These are phyloP conservation scores for Clausena lansium DNA, from an alignment of 345 rosid species.

Conservation along the genomic window DNA sequence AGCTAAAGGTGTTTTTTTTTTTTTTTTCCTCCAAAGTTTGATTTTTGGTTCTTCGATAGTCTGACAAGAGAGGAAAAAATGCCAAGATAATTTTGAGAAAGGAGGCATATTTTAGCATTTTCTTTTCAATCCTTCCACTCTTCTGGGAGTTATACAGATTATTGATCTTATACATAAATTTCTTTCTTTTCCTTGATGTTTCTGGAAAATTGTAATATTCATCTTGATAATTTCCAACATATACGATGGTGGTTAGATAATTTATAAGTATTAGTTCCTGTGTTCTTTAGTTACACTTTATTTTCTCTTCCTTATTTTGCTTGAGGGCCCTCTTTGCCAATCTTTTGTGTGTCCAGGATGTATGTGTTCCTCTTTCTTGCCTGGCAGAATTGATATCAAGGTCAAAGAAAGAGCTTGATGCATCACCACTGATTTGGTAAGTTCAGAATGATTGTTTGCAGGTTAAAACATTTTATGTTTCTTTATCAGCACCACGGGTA, in stretches of 20 bases:
- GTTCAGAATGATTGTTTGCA: not conserved
- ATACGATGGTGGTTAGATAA: not conserved
- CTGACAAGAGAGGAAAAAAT: not conserved
- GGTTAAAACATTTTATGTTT: not conserved
- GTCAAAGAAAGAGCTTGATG: slow-evolving; percentile 74
- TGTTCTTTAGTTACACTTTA: not conserved
- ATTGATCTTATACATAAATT: not conserved
- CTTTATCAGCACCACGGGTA: not conserved
- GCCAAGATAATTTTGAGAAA: not conserved
- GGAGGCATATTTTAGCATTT: not conserved
- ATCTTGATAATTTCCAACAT: not conserved
- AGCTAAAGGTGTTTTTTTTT: too few species aligned
- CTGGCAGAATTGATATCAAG: slow-evolving; percentile 75
- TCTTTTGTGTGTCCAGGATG: slow-evolving; percentile 54
- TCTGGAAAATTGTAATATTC: not conserved
- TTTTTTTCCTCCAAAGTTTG: too few species aligned
- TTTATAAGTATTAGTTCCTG: not conserved
- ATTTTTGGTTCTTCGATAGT: too few species aligned
- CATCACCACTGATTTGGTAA: slow-evolving; percentile 69
- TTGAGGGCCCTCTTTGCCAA: not conserved
- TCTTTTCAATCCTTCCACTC: not conserved
- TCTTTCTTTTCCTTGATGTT: not conserved
- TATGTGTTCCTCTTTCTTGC: slow-evolving; percentile 82
- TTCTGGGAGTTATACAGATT: not conserved
- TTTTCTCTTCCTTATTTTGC: not conserved